Evolutionary conservation across 1,284 basidiomycete species (phyloP).

Genomic region (Moesziomyces antarcticus): DNA sequence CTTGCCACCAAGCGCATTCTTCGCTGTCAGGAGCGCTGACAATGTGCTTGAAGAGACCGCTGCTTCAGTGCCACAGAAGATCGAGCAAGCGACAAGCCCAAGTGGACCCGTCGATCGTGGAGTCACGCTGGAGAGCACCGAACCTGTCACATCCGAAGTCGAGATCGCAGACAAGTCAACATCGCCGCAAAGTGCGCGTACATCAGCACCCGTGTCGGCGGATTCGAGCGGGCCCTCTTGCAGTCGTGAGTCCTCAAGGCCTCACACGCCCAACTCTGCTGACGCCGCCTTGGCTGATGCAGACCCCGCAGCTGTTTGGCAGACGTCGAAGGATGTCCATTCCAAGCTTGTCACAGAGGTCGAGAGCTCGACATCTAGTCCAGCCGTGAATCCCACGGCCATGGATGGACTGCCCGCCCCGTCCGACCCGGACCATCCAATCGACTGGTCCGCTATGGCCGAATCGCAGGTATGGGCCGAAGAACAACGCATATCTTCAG

Average conservation of each 20-base stretch:
- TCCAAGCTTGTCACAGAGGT: background rate
- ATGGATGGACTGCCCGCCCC: constrained; percentile 31
- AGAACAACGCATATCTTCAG: background rate
- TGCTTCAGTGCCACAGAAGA: background rate
- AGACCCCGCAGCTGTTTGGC: constrained; percentile 4
- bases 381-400: background rate
- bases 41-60: background rate
- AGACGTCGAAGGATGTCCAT: constrained; percentile 3
- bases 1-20: constrained; percentile 6
- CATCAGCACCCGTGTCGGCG: background rate
- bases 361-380: background rate
- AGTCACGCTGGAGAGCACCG: background rate
- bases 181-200: background rate
- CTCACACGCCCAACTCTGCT: constrained; percentile 7
- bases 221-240: constrained; percentile 1
- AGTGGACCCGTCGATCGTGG: background rate
- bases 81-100: no score
- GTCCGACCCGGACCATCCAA: constrained; percentile 15
- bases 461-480: constrained; percentile 2
- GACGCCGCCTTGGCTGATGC: constrained; percentile 10
- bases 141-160: background rate
- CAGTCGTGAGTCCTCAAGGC: background rate
- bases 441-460: constrained; percentile 23
- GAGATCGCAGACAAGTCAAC: background rate
- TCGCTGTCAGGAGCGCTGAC: background rate